A percentile compares a stretch with the other conserved stretches of the same genome.
Evolutionary conservation across 345 rosid genomes (phyloP).

Genomic region (Eucalyptus grandis): DNA sequence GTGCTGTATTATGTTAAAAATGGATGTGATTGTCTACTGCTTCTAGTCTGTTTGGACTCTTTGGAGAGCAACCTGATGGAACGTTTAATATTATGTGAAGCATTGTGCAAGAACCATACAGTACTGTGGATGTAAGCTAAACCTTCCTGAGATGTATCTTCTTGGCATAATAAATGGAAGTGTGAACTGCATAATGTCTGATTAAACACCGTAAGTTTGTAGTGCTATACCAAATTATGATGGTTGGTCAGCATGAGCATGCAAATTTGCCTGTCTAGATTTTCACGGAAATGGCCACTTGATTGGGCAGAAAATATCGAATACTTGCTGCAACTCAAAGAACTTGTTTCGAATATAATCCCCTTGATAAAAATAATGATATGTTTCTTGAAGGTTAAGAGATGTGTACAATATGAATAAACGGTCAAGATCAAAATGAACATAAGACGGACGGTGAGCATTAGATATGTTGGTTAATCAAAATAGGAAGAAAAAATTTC

Average conservation of each 20-base stretch:
- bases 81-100: background rate
- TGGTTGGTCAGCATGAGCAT: background rate
- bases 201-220: background rate
- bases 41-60: background rate
- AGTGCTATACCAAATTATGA: background rate
- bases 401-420: too few relatives aligned
- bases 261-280: background rate
- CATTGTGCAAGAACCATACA: background rate
- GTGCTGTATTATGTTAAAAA: background rate
- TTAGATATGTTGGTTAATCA: too few relatives aligned
- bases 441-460: too few relatives aligned
- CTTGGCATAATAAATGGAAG: background rate
- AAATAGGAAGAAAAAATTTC: background rate
- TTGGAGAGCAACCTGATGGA: background rate
- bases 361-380: background rate
- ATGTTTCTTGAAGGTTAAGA: background rate
- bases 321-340: background rate
- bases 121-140: background rate
- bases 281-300: background rate
- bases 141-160: background rate
- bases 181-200: background rate
- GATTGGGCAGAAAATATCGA: background rate
- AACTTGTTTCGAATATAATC: background rate
- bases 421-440: too few relatives aligned
- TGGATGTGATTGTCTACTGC: background rate